Base-by-base conservation (phyloP, 768 basidiomycete species). In the Pleurotus pulmonarius region DNA sequence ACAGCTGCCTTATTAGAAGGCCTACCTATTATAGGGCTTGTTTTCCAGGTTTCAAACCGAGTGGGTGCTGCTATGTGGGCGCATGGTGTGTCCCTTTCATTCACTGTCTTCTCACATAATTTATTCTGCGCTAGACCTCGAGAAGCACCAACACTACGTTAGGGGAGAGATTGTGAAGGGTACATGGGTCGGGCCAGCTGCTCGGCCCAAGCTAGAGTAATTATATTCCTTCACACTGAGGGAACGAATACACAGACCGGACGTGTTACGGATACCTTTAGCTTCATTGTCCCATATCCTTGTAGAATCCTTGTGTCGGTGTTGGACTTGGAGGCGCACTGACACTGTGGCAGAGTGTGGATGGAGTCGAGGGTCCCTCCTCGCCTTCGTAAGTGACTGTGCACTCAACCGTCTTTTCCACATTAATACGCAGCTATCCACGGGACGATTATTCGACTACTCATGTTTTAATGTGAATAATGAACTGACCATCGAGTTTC, bases 11-110 rank as follows among this genome's bases (percentile, higher is more conserved):
- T 96, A 4, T 74, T 94, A 2, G 94, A 97, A 70, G 79, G 81
- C 1, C 71, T 96, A 0, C 94, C 94, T 0, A 79, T 97, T 57
- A 64, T 93, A 3, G 94, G 94, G 0, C 71, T 96, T 4, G 69
- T 88, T 8, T 92, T 96, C 66, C 86, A 86, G 1, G 76, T 96
- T 15, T 94, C 92, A 0, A 95, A 96, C 66, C 79, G 92, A 5
- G 82, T 96, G 22, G 94, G 94, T 5, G 94, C 92, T 2, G 93
- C 93, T 1, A 96, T 97, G 94, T 97, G 93, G 88, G 89, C 90
- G 4, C 84, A 87, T 60, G 90, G 88, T 90, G 56, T 13, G 75
- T 63, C 22, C n/a, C 22, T 5, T 38, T 13, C 15, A 26, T 6
- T 43, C 12, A 6, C 16, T 26, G 4, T 9, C 34, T 11, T 46